These are phyloP conservation scores for Paraconiothyrium brasiliense DNA, from an alignment of 2,329 filamentous ascomycete genomes.

Conservation along the genomic window DNA sequence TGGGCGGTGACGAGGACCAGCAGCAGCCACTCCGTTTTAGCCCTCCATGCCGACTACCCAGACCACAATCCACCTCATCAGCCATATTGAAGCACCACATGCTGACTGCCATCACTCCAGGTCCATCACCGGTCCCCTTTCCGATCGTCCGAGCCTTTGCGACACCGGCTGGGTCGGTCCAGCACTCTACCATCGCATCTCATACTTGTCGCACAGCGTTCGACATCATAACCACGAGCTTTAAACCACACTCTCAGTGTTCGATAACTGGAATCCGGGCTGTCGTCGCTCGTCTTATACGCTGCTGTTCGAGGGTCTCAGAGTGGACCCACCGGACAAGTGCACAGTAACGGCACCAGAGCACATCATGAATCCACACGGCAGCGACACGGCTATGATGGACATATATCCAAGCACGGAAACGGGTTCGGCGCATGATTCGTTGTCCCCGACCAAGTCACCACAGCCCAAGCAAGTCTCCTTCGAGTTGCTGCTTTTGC, in stretches of 20 bases:
- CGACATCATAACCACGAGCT: constrained; percentile 18
- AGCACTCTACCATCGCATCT: constrained; percentile 32
- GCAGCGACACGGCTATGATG: constrained; percentile 42
- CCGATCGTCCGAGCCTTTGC: constrained; percentile 48
- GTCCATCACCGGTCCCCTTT: constrained; percentile 34
- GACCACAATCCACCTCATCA: constrained; percentile 28
- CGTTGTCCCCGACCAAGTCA: constrained; percentile 49
- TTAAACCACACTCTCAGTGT: constrained; percentile 44
- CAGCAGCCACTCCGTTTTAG: constrained; percentile 31
- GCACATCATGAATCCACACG: constrained; percentile 41
- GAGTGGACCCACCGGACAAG: constrained; percentile 42
- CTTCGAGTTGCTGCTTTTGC: constrained; percentile 79
- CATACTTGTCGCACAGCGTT: constrained; percentile 31
- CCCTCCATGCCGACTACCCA: constrained; percentile 28
- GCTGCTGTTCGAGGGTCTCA: constrained; percentile 31
- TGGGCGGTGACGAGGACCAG: constrained; percentile 42
- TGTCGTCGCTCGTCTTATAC: constrained; percentile 33
- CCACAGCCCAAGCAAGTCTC: constrained; percentile 73
- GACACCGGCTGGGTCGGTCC: constrained; percentile 52
- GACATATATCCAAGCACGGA: constrained; percentile 50
- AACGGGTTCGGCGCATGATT: constrained; percentile 40
- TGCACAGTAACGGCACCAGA: constrained; percentile 31
- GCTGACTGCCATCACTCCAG: constrained; percentile 37
- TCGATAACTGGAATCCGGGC: constrained; percentile 38
- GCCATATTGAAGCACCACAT: constrained; percentile 29